These are phyloP conservation scores for Hanseniaspora taiwanica DNA, from an alignment of 805 yeast genomes.

Conservation along the genomic window DNA sequence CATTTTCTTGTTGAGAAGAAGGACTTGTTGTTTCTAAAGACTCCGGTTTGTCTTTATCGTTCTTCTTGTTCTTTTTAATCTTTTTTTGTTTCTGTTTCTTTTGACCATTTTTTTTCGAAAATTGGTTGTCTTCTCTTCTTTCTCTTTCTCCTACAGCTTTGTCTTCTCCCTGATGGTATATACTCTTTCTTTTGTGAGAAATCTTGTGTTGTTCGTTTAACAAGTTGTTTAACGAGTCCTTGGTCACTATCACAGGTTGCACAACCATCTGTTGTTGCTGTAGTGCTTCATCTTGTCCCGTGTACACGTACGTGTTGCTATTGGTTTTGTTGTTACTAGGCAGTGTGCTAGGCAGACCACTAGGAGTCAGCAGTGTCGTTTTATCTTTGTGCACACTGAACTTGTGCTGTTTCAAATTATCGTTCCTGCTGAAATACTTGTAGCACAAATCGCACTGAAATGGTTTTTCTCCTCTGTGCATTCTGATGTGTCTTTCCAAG, in stretches of 20 bases:
- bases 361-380: background rate
- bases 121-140: too few species aligned
- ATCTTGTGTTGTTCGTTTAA: background rate
- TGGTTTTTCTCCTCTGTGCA: slow-evolving; percentile 92
- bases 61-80: background rate
- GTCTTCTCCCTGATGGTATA: too few species aligned
- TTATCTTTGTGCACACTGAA: slow-evolving; percentile 67
- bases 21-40: background rate
- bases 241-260: slow-evolving; percentile 28
- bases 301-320: too few species aligned
- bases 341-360: background rate
- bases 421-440: slow-evolving; percentile 69
- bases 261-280: slow-evolving; percentile 35
- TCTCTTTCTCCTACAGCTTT: too few species aligned
- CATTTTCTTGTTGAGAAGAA: background rate
- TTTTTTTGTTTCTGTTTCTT: slow-evolving; percentile 1
- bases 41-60: background rate
- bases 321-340: background rate
- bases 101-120: too few species aligned
- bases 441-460: slow-evolving; percentile 76
- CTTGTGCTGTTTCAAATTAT: slow-evolving; percentile 81
- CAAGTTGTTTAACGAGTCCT: background rate
- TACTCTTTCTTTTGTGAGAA: background rate
- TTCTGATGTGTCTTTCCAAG: slow-evolving; percentile 80
- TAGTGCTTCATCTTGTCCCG: too few species aligned